Evolutionary conservation across 805 yeast species (phyloP).

Genomic region (Pichia nanzhaoensis): DNA sequence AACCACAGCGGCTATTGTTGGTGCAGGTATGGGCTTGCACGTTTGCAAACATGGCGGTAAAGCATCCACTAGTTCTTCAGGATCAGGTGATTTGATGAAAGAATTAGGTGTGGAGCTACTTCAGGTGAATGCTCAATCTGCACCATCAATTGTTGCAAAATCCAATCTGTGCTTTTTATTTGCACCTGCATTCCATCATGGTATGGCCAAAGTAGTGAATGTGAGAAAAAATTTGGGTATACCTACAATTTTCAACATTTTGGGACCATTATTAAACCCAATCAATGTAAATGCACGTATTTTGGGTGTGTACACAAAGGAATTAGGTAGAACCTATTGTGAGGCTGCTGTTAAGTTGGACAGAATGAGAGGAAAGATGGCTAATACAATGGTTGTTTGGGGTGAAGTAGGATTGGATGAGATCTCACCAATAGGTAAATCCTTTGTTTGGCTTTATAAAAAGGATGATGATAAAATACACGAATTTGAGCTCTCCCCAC

Average conservation of each 20-base stretch:
- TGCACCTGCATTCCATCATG: conserved; percentile 93
- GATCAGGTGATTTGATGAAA: conserved; percentile 84
- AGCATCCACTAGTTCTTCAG: conserved; percentile 88
- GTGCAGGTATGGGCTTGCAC: conserved; percentile 77
- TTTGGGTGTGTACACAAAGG: conserved; percentile 80
- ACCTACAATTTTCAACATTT: conserved; percentile 88
- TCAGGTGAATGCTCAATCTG: conserved; percentile 55
- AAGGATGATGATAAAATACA: conserved; percentile 36
- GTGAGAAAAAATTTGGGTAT: conserved; percentile 76
- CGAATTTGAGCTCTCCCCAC: conserved; percentile 48
- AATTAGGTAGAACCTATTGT: conserved; percentile 78
- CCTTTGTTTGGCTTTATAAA: conserved; percentile 67
- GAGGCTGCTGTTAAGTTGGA: conserved; percentile 67
- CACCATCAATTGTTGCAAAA: conserved; percentile 49
- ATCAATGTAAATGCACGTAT: conserved; percentile 73
- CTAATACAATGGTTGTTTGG: conserved; percentile 77
- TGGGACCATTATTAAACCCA: conserved; percentile 94
- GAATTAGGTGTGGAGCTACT: conserved; percentile 78
- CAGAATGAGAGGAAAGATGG: conserved; percentile 35
- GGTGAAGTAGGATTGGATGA: conserved; percentile 92
- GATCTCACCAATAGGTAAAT: conserved; percentile 80
- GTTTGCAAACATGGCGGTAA: conserved; percentile 97
- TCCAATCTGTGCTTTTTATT: conserved; percentile 62
- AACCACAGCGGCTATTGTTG: conserved; percentile 90
- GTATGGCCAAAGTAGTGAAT: conserved; percentile 76